Evolutionary conservation across 345 rosid species (phyloP), one percentile per base, ranked within the genome.

Genomic region (Acer campestre): DNA sequence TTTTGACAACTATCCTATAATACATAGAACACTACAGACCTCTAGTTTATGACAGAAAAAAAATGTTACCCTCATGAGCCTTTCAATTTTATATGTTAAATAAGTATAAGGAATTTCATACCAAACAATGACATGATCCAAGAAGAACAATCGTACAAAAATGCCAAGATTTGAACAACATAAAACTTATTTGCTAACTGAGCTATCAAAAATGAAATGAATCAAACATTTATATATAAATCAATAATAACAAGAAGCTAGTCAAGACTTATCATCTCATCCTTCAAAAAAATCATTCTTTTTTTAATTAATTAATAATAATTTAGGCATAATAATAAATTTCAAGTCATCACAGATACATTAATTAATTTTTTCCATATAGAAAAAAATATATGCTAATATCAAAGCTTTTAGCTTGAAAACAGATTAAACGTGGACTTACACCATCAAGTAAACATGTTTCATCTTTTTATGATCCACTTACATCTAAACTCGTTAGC

Each of bases 141-240:
- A 67, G 51, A 44, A 74, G 70, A 44, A 63, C 10, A 74, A 73
- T 20, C 44, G 5, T 63, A 63, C 29, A 74, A 53, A 61, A 49
- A 17, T 8, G 48, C 29, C 12, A 48, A 22, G 35, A 56, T 64
- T 18, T 22, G 51, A 20, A 59, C 10, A 22, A 2, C 17, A 5
- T 3, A 20, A 38, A 20, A 31, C 31, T 42, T 8, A 42, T 42
- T 42, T 58, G 62, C 7, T 20, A 58, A 58, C 7, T 58, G 62
- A 58, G 62, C 62, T 20, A 58, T 58, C 62, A 58, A 58, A 58
- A 58, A 58, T 9, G 62, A 58, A n/a, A 58, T 18, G 23, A 1
- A 58, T 7, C 7, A 58, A 53, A 16, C 10, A 38, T n/a, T 4
- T 38, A 42, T 3, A 67, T 38, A 9, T 38, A 67, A 73, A 58